phyloP scores from a whole-genome alignment of 148 eudicot genomes.

The Camellia japonica region DNA sequence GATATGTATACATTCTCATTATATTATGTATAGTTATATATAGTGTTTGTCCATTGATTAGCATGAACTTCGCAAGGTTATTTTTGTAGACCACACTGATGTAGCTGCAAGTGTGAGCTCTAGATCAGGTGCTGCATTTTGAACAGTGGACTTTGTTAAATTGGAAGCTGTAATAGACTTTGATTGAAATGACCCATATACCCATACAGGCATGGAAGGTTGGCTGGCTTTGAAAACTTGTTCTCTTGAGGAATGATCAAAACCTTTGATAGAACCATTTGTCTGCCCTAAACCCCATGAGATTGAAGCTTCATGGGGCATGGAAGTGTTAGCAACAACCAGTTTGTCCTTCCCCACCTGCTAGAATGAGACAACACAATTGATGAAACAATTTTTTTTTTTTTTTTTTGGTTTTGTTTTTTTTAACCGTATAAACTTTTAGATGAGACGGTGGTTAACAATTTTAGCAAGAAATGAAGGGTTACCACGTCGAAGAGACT shows the following conservation, averaged over 20 bases:
- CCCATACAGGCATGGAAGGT: background rate
- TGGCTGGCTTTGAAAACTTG: background rate
- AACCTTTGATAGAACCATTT: background rate
- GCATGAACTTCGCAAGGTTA: background rate
- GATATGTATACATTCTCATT: background rate
- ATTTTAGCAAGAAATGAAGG: no score
- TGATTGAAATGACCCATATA: conserved; percentile 14
- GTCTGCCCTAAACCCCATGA: background rate
- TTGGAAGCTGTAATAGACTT: background rate
- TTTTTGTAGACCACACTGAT: conserved; percentile 18
- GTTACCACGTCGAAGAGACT: conserved; percentile 8
- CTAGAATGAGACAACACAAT: background rate
- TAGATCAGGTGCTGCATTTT: conserved; percentile 21
- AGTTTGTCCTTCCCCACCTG: conserved; percentile 6
- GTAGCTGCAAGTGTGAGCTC: conserved; percentile 38
- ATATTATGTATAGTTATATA: background rate
- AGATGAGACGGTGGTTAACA: no score
- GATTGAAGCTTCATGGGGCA: background rate
- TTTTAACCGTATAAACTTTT: no score
- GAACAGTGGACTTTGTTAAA: background rate
- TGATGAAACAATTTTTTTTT: background rate
- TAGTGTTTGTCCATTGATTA: background rate
- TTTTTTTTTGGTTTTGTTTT: no score
- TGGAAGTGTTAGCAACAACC: background rate
- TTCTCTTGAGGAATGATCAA: background rate